These are phyloP conservation scores for Nemania sp. DNA, from an alignment of 2,329 filamentous ascomycete genomes.

Conservation along the genomic window DNA sequence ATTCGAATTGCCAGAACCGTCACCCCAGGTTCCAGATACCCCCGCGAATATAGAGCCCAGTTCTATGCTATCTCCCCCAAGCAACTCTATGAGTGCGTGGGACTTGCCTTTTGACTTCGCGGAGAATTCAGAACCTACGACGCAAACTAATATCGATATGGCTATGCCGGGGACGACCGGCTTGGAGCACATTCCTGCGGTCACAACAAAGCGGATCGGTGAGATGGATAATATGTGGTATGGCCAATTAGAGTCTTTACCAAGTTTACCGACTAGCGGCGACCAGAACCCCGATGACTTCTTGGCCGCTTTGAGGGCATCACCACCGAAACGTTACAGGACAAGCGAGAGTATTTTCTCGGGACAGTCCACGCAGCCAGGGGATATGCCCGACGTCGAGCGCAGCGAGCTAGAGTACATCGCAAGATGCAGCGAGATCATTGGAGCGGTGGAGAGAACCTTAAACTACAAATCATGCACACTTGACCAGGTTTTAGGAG, in stretches of 20 bases:
- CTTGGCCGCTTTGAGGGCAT: not conserved
- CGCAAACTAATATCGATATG: not conserved
- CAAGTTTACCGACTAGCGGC: not conserved
- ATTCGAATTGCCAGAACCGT: not conserved
- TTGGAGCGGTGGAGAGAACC: not conserved
- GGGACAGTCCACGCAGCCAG: not conserved
- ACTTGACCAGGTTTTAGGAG: not conserved
- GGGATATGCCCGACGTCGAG: not conserved
- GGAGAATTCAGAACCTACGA: not conserved
- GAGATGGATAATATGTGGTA: slow-evolving; percentile 3
- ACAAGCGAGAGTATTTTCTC: not conserved
- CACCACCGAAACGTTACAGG: not conserved
- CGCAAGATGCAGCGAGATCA: not conserved
- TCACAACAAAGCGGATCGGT: not conserved
- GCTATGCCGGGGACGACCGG: not conserved
- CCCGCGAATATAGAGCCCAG: not conserved
- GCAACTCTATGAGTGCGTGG: not conserved
- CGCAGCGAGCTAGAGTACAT: not conserved
- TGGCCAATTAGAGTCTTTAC: not conserved
- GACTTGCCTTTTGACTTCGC: not conserved
- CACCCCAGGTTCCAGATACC: not conserved
- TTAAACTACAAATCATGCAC: not conserved
- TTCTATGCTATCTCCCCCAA: not conserved
- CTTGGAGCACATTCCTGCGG: not conserved
- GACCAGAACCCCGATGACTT: not conserved